phyloP scores from a whole-genome alignment of 164 flowering plant species.

The Sextonia rubra region DNA sequence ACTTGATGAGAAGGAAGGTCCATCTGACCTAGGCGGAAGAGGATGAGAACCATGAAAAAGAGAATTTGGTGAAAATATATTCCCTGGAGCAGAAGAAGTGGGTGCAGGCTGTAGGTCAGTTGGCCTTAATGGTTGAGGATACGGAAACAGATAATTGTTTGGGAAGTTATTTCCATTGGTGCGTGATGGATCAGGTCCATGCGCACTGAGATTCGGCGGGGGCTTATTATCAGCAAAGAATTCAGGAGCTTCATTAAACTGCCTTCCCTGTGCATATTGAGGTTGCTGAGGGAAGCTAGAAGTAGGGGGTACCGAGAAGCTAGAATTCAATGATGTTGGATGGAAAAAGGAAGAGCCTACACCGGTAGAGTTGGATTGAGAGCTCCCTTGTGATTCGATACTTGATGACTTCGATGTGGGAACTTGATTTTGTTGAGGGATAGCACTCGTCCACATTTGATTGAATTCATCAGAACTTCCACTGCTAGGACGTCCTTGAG shows the following conservation, averaged over 20 bases:
- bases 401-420: neutral
- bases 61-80: conserved; percentile 28
- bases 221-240: conserved; percentile 34
- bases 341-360: neutral
- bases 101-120: conserved; percentile 25
- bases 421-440: neutral
- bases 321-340: neutral
- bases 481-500: conserved; percentile 28
- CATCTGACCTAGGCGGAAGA: conserved; percentile 36
- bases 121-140: conserved; percentile 33
- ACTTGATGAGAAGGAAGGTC: conserved; percentile 28
- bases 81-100: conserved; percentile 33
- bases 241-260: conserved; percentile 50
- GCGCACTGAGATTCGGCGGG: conserved; percentile 29
- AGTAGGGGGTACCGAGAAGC: neutral
- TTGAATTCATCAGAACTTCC: conserved; percentile 8
- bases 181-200: conserved; percentile 33
- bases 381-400: neutral
- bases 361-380: neutral
- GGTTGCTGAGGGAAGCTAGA: conserved; percentile 16
- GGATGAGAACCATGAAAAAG: conserved; percentile 27
- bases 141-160: conserved; percentile 20
- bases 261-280: conserved; percentile 30
- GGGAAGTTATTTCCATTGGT: conserved; percentile 21
- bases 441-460: neutral